These are phyloP conservation scores for Hanseniaspora hatyaiensis DNA, from an alignment of 805 yeast species.

Conservation along the genomic window DNA sequence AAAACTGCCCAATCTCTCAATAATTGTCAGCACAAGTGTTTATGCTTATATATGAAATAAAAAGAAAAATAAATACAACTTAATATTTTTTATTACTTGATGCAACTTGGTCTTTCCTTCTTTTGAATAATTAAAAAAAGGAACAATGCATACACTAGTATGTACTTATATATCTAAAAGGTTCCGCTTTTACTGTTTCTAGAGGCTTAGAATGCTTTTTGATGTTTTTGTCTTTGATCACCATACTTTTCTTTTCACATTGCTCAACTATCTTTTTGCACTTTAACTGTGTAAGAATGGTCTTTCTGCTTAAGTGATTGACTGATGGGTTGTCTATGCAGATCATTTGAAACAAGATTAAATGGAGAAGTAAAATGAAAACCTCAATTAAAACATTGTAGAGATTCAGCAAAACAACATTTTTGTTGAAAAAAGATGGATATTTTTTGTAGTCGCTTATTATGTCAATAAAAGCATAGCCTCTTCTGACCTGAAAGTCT, in stretches of 20 bases:
- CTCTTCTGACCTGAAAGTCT: slow-evolving; percentile 26
- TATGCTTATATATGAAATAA: no score
- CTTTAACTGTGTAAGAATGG: slow-evolving; percentile 3
- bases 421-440: slow-evolving; percentile 25
- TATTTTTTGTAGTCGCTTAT: slow-evolving; percentile 24
- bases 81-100: not conserved
- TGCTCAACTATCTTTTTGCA: slow-evolving; percentile 5
- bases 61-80: not conserved
- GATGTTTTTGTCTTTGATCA: not conserved
- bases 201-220: slow-evolving; percentile 16
- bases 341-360: slow-evolving; percentile 23
- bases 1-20: slow-evolving; percentile 65
- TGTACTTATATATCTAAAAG: not conserved
- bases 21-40: no score
- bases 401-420: slow-evolving; percentile 27
- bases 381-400: slow-evolving; percentile 25
- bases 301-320: slow-evolving; percentile 5
- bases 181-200: slow-evolving; percentile 10
- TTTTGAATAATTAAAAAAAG: not conserved
- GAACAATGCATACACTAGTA: not conserved
- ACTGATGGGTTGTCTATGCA: slow-evolving; percentile 23
- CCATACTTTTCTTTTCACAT: not conserved
- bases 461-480: slow-evolving; percentile 27
- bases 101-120: not conserved
- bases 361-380: slow-evolving; percentile 24